Base-by-base conservation (phyloP, 805 yeast species). In the Candida koratica region DNA sequence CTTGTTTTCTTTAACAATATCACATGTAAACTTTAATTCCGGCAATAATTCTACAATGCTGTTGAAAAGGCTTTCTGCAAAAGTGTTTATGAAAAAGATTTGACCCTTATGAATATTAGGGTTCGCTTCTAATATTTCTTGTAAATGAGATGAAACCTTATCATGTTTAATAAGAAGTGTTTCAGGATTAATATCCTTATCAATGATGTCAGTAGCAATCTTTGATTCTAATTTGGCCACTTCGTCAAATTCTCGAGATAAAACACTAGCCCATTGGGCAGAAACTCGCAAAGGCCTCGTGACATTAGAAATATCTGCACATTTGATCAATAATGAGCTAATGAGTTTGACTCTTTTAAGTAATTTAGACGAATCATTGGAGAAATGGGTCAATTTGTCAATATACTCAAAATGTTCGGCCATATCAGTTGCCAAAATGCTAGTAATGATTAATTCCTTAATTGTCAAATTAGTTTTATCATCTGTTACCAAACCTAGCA, bases 261-360 rank as follows among this genome's bases (percentile, higher is more conserved):
- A 69, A n/a, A 81, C 76, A 43, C 75, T 63, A 4, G 95, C 96
- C 97, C 97, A 89, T 60, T 82, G 80, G 1, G 85, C 75, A 15
- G 90, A 81, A 2, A 86, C 76, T 24, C 73, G 63, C 39, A 85
- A 63, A 4, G 89, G 87, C 42, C 97, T 67, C 7, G 95, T 78
- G 15, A 89, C 96, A 56, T 93, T 93, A 17, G 96, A 85, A 30
- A 93, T 87, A 61, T 93, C 98, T 3, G 97, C 97, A 58, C 95
- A 87, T 64, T 93, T 93, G 42, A 93, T 77, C 42, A 90, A 69
- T 41, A 88, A 61, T 17, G 85, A 73, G 28, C 82, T 68, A 25
- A 87, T 60, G 45, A 84, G 68, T 39, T 44, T 64, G 41, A 49
- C 56, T 36, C 42, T 53, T 15, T 47, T 39, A 18, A 49, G 46